Conservation (phyloP, 108 stramenopile species). For the Nitzschia putrida region DNA sequence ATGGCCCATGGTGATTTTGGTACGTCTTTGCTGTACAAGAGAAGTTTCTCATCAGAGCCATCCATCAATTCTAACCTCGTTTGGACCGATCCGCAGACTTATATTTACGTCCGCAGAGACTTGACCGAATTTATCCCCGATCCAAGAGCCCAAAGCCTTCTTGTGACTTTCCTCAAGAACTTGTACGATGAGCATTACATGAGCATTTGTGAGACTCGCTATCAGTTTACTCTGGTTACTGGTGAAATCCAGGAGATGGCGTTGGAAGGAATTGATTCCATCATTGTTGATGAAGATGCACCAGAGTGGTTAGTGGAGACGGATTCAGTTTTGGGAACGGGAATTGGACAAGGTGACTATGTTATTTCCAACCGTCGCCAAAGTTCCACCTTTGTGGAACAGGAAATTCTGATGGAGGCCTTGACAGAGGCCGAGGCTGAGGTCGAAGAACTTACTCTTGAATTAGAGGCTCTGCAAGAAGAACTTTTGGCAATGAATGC, state of each 20-base stretch:
- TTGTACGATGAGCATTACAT: conserved; percentile 46
- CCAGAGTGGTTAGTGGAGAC: conserved; percentile 39
- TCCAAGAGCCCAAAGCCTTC: conserved; percentile 36
- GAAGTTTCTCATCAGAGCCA: neutral
- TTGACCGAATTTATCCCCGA: conserved; percentile 34
- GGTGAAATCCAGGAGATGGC: conserved; percentile 28
- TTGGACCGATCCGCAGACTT: conserved; percentile 54
- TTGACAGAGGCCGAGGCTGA: conserved; percentile 9
- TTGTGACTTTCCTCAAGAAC: conserved; percentile 53
- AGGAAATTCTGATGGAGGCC: conserved; percentile 1
- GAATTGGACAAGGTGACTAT: conserved; percentile 42
- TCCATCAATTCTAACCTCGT: neutral
- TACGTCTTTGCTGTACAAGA: neutral
- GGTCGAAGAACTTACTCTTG: neutral
- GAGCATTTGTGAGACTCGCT: conserved; percentile 35
- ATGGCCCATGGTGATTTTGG: conserved; percentile 80
- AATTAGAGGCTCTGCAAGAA: neutral
- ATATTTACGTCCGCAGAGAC: conserved; percentile 74
- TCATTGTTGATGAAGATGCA: conserved; percentile 11
- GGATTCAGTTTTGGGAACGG: neutral
- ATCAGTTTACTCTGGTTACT: conserved; percentile 41
- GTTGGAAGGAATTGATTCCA: conserved; percentile 30
- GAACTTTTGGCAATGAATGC: neutral
- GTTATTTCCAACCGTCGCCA: conserved; percentile 34
- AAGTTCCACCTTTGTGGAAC: neutral